These are phyloP conservation scores for Mercurialis annua DNA, from an alignment of 345 rosid species.

Conservation along the genomic window DNA sequence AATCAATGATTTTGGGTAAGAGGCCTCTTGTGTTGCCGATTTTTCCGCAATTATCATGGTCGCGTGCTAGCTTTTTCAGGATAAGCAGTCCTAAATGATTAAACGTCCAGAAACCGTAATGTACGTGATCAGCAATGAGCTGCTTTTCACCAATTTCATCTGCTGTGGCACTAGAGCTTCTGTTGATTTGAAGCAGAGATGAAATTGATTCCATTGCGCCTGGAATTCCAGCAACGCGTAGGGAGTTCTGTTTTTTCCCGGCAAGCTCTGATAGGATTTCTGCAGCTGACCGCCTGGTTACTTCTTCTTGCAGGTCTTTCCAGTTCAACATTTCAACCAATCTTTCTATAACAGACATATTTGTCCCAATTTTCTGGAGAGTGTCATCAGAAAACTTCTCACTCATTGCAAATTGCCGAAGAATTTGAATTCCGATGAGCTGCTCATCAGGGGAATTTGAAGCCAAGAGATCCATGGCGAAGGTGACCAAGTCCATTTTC, in stretches of 20 bases:
- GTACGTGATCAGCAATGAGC: slow-evolving; percentile 35
- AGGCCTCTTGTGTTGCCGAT: slow-evolving; percentile 90
- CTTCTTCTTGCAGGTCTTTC: slow-evolving; percentile 87
- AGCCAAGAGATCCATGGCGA: slow-evolving; percentile 63
- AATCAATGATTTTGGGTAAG: slow-evolving; percentile 74
- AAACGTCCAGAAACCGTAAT: slow-evolving; percentile 64
- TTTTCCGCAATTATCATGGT: slow-evolving; percentile 89
- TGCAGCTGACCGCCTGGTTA: slow-evolving; percentile 66
- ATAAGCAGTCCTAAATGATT: slow-evolving; percentile 77
- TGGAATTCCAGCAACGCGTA: slow-evolving; percentile 75
- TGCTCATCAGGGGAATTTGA: slow-evolving; percentile 83
- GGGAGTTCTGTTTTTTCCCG: slow-evolving; percentile 71
- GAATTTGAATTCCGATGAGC: slow-evolving; percentile 68
- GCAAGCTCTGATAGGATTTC: slow-evolving; percentile 70
- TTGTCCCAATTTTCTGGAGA: slow-evolving; percentile 76
- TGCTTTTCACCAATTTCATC: slow-evolving; percentile 72
- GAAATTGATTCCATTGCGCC: slow-evolving; percentile 95
- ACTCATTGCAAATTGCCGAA: slow-evolving; percentile 48
- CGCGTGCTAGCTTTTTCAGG: slow-evolving; percentile 73
- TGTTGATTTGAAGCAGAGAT: slow-evolving; percentile 59
- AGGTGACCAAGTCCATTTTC: slow-evolving; percentile 81
- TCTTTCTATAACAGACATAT: slow-evolving; percentile 57
- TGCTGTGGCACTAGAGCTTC: slow-evolving; percentile 44
- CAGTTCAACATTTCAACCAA: slow-evolving; percentile 88
- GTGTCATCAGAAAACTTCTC: slow-evolving; percentile 62